A percentile compares a stretch with the other conserved stretches of the same genome.
These are phyloP conservation scores for Apiotrichum akiyoshidainum DNA, from an alignment of 1,284 basidiomycete species.

Conservation along the genomic window DNA sequence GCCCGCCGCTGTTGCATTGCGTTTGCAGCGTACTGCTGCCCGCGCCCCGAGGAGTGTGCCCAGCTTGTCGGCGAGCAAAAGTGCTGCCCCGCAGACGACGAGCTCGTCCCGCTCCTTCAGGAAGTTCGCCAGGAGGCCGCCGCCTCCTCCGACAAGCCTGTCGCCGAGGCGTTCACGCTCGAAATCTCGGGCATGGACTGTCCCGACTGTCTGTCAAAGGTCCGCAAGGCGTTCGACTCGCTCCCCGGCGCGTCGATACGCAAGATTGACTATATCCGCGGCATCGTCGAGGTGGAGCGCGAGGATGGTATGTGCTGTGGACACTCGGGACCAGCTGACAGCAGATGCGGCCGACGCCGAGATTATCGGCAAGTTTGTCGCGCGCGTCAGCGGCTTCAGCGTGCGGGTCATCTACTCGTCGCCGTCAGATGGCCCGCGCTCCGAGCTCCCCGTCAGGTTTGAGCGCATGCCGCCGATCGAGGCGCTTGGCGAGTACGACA, in stretches of 20 bases:
- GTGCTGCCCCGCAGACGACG: constrained; percentile 5
- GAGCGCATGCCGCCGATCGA: not conserved
- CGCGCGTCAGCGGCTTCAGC: constrained; percentile 17
- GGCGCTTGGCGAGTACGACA: not conserved
- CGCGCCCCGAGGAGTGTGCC: not conserved
- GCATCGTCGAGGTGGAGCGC: constrained; percentile 17
- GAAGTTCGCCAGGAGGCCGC: too few relatives aligned
- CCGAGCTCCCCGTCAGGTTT: not conserved
- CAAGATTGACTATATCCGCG: constrained; percentile 18
- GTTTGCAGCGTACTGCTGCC: constrained; percentile 11
- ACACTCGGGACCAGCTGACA: not conserved
- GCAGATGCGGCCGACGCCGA: constrained; percentile 6
- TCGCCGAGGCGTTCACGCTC: constrained; percentile 3
- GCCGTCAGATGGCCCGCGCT: not conserved
- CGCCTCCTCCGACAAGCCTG: not conserved
- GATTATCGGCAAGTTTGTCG: constrained; percentile 10
- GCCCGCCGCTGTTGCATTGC: constrained; percentile 10
- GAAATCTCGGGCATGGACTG: constrained; percentile 28
- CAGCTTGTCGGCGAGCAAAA: not conserved
- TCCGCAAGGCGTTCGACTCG: constrained; percentile 13
- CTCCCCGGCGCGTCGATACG: constrained; percentile 16
- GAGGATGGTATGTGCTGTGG: not conserved
- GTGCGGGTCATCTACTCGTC: constrained; percentile 5
- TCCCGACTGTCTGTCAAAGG: constrained; percentile 25
- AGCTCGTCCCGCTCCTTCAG: not conserved